These are phyloP conservation scores for Monosporascus sp. DNA, from an alignment of 2,329 filamentous ascomycete species.

Conservation along the genomic window DNA sequence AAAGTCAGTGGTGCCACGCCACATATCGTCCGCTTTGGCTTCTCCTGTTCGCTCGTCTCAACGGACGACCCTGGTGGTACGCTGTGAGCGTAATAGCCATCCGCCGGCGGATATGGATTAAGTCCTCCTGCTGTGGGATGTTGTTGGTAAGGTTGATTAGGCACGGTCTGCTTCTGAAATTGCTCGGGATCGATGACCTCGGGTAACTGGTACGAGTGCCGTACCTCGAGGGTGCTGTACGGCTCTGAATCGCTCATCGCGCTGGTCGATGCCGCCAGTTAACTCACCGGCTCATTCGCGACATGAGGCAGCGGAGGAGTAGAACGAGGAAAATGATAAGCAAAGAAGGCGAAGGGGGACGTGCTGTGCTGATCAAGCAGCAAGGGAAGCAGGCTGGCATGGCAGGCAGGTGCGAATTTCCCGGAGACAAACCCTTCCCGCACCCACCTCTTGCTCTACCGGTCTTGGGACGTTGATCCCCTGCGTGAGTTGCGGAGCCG, in stretches of 20 bases:
- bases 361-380: background rate
- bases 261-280: background rate
- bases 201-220: background rate
- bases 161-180: conserved; percentile 4
- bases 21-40: conserved; percentile 13
- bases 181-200: conserved; percentile 3
- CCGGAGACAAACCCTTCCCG: background rate
- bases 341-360: background rate
- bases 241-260: background rate
- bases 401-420: background rate
- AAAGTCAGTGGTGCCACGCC: conserved; percentile 12
- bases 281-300: background rate
- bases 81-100: background rate
- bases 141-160: background rate
- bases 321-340: background rate
- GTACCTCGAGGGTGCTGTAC: conserved; percentile 3
- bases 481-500: background rate
- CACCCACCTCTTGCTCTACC: background rate
- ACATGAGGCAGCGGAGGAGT: background rate
- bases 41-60: conserved; percentile 3
- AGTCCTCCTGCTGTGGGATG: background rate
- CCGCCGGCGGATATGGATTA: background rate
- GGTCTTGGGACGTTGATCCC: background rate
- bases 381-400: background rate
- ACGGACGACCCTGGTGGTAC: background rate